A percentile compares a stretch with the other conserved stretches of the same genome.
These are phyloP conservation scores for Acorus gramineus DNA, from an alignment of 106 monocot species.

Conservation along the genomic window DNA sequence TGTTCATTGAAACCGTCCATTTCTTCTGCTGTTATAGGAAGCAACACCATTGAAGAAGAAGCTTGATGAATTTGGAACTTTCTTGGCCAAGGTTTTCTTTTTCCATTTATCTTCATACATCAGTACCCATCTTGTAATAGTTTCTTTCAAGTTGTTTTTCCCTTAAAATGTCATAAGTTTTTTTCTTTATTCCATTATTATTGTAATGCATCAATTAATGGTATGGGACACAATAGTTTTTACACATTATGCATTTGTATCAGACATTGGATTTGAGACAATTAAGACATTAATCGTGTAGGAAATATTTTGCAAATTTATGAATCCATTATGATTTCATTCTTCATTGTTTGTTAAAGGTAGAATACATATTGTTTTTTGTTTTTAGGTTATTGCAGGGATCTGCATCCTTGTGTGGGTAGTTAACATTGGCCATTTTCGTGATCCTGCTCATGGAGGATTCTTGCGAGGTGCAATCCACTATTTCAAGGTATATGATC, in stretches of 20 bases:
- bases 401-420: constrained; percentile 97
- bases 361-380: background rate
- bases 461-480: constrained; percentile 90
- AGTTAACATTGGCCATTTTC: constrained; percentile 98
- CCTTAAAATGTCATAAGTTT: too few relatives aligned
- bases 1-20: background rate
- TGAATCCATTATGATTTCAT: too few relatives aligned
- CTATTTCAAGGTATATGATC: constrained; percentile 79
- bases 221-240: too few relatives aligned
- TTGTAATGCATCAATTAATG: too few relatives aligned
- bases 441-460: constrained; percentile 96
- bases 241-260: too few relatives aligned
- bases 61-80: constrained; percentile 98
- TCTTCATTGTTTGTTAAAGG: too few relatives aligned
- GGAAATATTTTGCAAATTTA: too few relatives aligned
- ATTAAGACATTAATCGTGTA: too few relatives aligned
- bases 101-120: background rate
- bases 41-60: constrained; percentile 96
- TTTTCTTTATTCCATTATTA: too few relatives aligned
- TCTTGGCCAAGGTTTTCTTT: constrained; percentile 80
- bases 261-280: too few relatives aligned
- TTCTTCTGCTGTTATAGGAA: constrained; percentile 47
- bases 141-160: too few relatives aligned
- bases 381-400: constrained; percentile 88
- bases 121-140: background rate